Percentiles rank a stretch among this genome's conserved stretches.
These are phyloP conservation scores for Syzygium grande DNA, from an alignment of 345 rosid genomes.

Conservation along the genomic window DNA sequence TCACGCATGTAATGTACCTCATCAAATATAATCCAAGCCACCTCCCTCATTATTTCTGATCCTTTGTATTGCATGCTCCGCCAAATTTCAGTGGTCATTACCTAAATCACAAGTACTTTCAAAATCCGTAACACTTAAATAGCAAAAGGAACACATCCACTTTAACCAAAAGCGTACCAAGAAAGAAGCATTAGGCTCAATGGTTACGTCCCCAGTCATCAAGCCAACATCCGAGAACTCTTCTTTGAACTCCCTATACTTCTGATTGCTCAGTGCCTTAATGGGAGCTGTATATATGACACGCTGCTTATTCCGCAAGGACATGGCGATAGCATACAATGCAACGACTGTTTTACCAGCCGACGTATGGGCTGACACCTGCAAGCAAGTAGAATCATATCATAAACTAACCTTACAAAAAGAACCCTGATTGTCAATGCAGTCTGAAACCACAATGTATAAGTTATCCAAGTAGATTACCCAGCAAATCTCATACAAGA, in stretches of 20 bases:
- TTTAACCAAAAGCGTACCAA: constrained; percentile 34
- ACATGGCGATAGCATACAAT: constrained; percentile 91
- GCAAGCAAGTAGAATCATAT: neutral
- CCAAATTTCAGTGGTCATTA: constrained; percentile 99
- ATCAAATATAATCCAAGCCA: constrained; percentile 96
- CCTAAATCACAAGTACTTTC: constrained; percentile 39
- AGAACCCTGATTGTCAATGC: neutral
- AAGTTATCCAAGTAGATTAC: neutral
- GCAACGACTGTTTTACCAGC: constrained; percentile 99
- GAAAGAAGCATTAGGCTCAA: constrained; percentile 94
- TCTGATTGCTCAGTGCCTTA: constrained; percentile 95
- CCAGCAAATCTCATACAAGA: neutral
- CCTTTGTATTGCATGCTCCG: constrained; percentile 98
- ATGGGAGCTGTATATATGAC: constrained; percentile 96
- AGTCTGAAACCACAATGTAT: neutral
- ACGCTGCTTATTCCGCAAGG: constrained; percentile 73
- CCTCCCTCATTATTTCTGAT: constrained; percentile 87
- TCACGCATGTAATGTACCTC: constrained; percentile 99
- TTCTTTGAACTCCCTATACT: constrained; percentile 91
- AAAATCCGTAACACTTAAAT: constrained; percentile 4
- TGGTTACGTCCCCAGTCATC: constrained; percentile 98
- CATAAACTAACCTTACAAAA: neutral
- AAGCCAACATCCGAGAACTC: constrained; percentile 98
- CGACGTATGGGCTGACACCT: constrained; percentile 99
- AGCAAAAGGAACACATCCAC: neutral